Evolutionary conservation across 192 early-diverging fungal species (phyloP).

Genomic region (Coemansia asiatica): DNA sequence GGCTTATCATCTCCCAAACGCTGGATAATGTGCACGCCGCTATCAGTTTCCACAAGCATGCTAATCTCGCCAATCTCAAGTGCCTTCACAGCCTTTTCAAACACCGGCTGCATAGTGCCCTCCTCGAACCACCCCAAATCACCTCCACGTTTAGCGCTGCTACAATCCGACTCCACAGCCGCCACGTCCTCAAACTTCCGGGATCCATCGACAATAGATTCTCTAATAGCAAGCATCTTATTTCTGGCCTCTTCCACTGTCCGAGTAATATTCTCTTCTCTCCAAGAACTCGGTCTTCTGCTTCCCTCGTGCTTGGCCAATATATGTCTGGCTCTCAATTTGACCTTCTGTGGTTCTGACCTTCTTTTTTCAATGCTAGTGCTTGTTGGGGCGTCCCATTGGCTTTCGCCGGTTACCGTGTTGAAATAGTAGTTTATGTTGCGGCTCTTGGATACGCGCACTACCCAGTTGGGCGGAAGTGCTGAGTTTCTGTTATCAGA

Average conservation of each 20-base stretch:
- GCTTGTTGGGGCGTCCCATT: constrained; percentile 70
- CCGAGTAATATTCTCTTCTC: constrained; percentile 82
- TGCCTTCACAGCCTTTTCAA: constrained; percentile 86
- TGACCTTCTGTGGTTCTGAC: constrained; percentile 5
- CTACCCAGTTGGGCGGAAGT: constrained; percentile 67
- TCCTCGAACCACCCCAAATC: constrained; percentile 86
- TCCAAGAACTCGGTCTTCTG: constrained; percentile 88
- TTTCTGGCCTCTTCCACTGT: constrained; percentile 86
- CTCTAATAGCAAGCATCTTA: constrained; percentile 65
- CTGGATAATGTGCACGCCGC: constrained; percentile 90
- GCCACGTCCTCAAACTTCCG: constrained; percentile 73
- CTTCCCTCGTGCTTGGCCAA: constrained; percentile 87
- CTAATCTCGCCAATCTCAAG: constrained; percentile 83
- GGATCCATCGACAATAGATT: constrained; percentile 64
- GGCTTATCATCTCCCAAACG: constrained; percentile 60
- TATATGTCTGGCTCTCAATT: constrained; percentile 83
- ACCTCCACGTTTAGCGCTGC: constrained; percentile 83
- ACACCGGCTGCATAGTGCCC: constrained; percentile 89
- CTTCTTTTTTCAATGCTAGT: background rate
- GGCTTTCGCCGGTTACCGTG: constrained; percentile 65
- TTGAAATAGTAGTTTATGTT: constrained; percentile 80
- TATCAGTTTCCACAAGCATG: constrained; percentile 81
- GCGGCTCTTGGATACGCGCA: constrained; percentile 66
- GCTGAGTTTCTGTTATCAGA: constrained; percentile 23
- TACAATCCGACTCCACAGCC: constrained; percentile 81